Evolutionary conservation across 2,329 filamentous ascomycete species (phyloP).

Genomic region (Apiospora koreana): DNA sequence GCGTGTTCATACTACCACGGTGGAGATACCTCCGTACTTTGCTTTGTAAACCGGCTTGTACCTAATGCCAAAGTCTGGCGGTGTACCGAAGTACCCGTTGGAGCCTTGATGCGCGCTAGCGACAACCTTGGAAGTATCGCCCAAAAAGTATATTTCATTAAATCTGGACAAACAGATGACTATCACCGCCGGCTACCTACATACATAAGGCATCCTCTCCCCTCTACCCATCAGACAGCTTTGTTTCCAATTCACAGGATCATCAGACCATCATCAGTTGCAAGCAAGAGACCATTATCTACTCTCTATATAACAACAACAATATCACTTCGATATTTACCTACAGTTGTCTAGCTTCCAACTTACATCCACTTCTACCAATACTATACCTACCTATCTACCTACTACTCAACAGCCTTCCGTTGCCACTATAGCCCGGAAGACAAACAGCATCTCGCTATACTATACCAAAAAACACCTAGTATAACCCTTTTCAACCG

Average conservation of each 20-base stretch:
- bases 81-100: constrained; percentile 28
- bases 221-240: constrained; percentile 19
- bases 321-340: constrained; percentile 20
- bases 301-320: constrained; percentile 25
- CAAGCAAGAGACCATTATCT: constrained; percentile 19
- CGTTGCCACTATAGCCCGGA: neutral
- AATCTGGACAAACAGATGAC: constrained; percentile 22
- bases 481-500: constrained; percentile 15
- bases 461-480: constrained; percentile 20
- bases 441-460: constrained; percentile 19
- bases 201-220: constrained; percentile 33
- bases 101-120: constrained; percentile 14
- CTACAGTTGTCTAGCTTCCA: constrained; percentile 7
- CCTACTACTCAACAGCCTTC: neutral
- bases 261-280: constrained; percentile 14
- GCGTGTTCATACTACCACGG: constrained; percentile 6
- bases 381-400: constrained; percentile 11
- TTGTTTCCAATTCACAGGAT: constrained; percentile 22
- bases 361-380: constrained; percentile 12
- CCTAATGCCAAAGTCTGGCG: constrained; percentile 23
- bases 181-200: constrained; percentile 22
- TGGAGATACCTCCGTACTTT: neutral
- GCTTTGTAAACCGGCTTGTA: constrained; percentile 1
- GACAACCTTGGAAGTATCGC: constrained; percentile 26
- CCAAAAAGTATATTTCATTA: constrained; percentile 21